Conservation (phyloP, 2,329 filamentous ascomycete species). For the Monosporascus sp. region DNA sequence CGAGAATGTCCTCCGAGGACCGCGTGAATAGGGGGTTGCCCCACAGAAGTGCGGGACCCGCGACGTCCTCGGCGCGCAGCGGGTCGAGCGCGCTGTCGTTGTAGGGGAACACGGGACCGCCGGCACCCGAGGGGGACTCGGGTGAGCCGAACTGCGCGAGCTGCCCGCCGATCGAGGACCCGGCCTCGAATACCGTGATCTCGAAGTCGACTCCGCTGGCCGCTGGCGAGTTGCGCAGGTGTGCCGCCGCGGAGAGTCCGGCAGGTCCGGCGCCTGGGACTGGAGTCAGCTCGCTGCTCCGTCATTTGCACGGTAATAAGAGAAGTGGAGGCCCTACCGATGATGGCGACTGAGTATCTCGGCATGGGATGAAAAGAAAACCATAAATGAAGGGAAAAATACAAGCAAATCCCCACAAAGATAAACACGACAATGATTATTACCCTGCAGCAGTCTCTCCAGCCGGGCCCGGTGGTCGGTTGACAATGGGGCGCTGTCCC, state of each 20-base stretch:
- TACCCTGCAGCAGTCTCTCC: too few relatives aligned
- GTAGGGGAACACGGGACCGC: conserved; percentile 13
- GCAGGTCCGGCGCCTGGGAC: conserved; percentile 20
- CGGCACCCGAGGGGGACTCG: not conserved
- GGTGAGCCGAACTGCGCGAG: conserved; percentile 12
- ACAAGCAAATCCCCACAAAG: not conserved
- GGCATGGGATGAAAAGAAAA: not conserved
- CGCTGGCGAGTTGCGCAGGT: conserved; percentile 9
- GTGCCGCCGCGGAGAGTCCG: conserved; percentile 19
- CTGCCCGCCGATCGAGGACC: conserved; percentile 14
- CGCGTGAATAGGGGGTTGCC: conserved; percentile 17
- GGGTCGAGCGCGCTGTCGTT: conserved; percentile 14
- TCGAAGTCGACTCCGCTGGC: conserved; percentile 8
- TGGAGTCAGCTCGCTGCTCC: conserved; percentile 2
- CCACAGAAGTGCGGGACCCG: conserved; percentile 17
- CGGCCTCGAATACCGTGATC: conserved; percentile 19
- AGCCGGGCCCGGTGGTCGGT: too few relatives aligned
- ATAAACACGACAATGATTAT: not conserved
- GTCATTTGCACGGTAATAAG: not conserved
- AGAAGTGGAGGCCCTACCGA: conserved; percentile 13
- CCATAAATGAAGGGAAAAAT: not conserved
- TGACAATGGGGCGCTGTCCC: too few relatives aligned
- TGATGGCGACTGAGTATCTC: conserved; percentile 16
- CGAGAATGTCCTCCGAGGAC: conserved; percentile 13
- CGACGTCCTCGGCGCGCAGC: conserved; percentile 20